Evolutionary conservation across 2,329 filamentous ascomycete species (phyloP).

Genomic region (Aspergillus quadrilineatus): DNA sequence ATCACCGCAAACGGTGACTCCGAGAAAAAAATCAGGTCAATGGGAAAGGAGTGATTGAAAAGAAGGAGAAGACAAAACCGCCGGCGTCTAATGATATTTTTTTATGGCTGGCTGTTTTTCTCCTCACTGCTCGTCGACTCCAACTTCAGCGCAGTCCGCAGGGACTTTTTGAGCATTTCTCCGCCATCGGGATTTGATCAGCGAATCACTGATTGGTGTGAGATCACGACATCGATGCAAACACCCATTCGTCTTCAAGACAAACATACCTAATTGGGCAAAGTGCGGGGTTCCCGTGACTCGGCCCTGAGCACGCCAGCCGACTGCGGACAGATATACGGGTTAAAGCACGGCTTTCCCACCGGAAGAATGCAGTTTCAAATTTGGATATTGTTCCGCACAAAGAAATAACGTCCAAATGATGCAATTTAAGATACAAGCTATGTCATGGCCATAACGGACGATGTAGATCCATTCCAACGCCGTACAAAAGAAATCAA

Average conservation of each 20-base stretch:
- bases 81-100: constrained; percentile 14
- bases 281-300: constrained; percentile 34
- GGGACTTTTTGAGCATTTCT: constrained; percentile 26
- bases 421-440: not conserved
- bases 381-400: not conserved
- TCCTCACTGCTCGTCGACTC: constrained; percentile 6
- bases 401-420: not conserved
- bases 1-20: constrained; percentile 36
- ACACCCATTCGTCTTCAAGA: constrained; percentile 18
- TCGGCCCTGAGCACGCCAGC: constrained; percentile 29
- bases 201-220: constrained; percentile 37
- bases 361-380: not conserved
- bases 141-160: constrained; percentile 13
- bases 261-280: constrained; percentile 32
- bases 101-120: constrained; percentile 12
- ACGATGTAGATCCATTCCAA: constrained; percentile 2
- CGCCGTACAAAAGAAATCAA: constrained; percentile 12
- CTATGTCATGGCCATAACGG: not conserved
- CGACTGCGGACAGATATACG: not conserved
- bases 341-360: not conserved
- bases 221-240: constrained; percentile 50
- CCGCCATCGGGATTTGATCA: constrained; percentile 41
- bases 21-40: constrained; percentile 24
- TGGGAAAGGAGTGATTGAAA: constrained; percentile 7
- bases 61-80: constrained; percentile 14